Evolutionary conservation across 176 grass and related monocot species (phyloP).

Genomic region (Dactylis glomerata): DNA sequence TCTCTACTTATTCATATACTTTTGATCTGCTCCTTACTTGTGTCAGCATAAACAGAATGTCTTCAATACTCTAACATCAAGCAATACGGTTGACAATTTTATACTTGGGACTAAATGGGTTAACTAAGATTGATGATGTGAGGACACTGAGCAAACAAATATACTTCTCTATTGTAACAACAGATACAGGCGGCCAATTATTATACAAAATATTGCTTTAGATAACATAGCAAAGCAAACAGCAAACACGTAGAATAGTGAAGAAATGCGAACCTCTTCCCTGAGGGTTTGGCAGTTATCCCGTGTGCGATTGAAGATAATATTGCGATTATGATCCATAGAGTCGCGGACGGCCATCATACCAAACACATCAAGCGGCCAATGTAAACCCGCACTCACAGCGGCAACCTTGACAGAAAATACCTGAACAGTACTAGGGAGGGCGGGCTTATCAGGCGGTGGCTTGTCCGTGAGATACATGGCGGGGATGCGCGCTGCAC

Average conservation of each 20-base stretch:
- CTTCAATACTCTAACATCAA: background rate
- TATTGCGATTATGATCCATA: no score
- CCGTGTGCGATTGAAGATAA: background rate
- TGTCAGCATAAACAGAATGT: background rate
- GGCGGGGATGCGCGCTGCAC: no score
- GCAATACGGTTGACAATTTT: background rate
- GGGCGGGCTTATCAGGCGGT: no score
- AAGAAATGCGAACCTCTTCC: background rate
- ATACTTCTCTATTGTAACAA: background rate
- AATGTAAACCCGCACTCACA: background rate
- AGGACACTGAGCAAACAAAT: background rate
- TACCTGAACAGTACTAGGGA: no score
- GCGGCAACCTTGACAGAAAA: background rate
- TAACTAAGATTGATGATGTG: background rate
- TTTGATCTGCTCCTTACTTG: no score
- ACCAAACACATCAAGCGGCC: background rate
- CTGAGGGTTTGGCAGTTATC: background rate
- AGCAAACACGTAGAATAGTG: background rate
- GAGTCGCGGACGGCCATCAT: background rate
- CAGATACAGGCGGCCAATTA: background rate
- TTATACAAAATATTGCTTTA: background rate
- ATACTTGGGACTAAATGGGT: background rate
- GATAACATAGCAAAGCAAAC: background rate
- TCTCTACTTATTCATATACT: no score
- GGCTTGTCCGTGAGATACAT: no score